Percentiles rank a stretch among this genome's conserved stretches.
phyloP scores from a whole-genome alignment of 495 filamentous ascomycete species.

The Neurospora sp. region DNA sequence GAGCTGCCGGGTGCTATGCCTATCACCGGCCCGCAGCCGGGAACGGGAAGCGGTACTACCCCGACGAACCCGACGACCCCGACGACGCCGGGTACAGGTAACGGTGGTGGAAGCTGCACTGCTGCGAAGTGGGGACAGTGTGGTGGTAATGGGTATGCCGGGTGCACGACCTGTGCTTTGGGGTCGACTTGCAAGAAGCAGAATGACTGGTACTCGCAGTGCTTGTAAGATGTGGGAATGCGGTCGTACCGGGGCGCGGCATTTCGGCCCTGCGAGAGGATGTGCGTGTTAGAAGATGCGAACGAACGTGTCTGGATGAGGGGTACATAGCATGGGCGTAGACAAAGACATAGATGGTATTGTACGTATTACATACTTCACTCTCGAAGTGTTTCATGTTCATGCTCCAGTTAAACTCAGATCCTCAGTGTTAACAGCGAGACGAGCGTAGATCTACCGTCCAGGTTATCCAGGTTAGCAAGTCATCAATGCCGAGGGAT shows the following conservation, averaged over 20 bases:
- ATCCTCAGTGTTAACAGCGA: neutral
- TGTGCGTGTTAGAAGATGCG: neutral
- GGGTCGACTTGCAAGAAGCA: slow-evolving; percentile 15
- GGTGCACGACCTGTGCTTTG: slow-evolving; percentile 19
- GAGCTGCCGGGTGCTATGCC: slow-evolving; percentile 6
- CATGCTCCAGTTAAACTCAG: neutral
- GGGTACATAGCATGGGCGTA: neutral
- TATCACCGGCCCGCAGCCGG: slow-evolving; percentile 12
- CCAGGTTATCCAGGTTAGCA: neutral
- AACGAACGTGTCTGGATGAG: neutral
- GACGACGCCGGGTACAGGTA: slow-evolving; percentile 11
- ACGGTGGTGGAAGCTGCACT: slow-evolving; percentile 5
- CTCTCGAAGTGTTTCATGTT: neutral
- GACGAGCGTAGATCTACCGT: neutral
- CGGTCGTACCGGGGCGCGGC: neutral
- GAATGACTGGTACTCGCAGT: slow-evolving; percentile 22
- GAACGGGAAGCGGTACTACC: neutral
- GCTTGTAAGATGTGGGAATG: slow-evolving; percentile 2
- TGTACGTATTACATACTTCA: neutral
- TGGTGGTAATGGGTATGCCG: slow-evolving; percentile 22
- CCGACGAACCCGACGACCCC: slow-evolving; percentile 1
- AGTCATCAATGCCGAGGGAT: neutral
- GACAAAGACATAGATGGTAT: neutral
- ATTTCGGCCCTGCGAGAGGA: neutral
- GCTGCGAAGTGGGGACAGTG: slow-evolving; percentile 28